Conservation (phyloP, 805 yeast genomes). For the Saturnispora halmiae region DNA sequence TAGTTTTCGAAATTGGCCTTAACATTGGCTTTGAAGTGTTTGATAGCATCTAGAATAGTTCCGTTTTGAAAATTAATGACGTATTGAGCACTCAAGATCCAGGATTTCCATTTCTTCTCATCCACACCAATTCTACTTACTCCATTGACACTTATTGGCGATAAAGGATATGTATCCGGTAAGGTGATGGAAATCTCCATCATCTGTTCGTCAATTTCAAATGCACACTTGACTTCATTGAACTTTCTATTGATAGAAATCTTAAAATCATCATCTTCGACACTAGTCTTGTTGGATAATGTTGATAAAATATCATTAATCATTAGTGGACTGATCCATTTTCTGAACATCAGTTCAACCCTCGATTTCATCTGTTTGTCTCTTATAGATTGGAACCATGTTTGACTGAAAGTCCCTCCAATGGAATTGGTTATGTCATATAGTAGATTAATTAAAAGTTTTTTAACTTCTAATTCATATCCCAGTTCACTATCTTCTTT, state of each 20-base stretch:
- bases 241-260: slow-evolving; percentile 53
- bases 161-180: slow-evolving; percentile 72
- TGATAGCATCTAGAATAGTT: slow-evolving; percentile 57
- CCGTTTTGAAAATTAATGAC: slow-evolving; percentile 69
- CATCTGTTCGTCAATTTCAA: slow-evolving; percentile 77
- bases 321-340: slow-evolving; percentile 54
- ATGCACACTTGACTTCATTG: slow-evolving; percentile 63
- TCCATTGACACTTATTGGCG: slow-evolving; percentile 67
- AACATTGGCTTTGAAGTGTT: slow-evolving; percentile 64
- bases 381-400: slow-evolving; percentile 65
- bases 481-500: slow-evolving; percentile 12
- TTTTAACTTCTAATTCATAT: slow-evolving; percentile 28
- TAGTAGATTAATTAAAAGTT: slow-evolving; percentile 41
- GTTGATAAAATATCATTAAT: slow-evolving; percentile 44
- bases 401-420: slow-evolving; percentile 53
- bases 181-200: slow-evolving; percentile 69
- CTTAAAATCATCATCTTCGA: slow-evolving; percentile 38
- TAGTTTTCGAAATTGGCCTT: slow-evolving; percentile 83
- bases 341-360: slow-evolving; percentile 55
- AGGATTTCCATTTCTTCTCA: slow-evolving; percentile 88
- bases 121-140: slow-evolving; percentile 77
- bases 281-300: slow-evolving; percentile 22
- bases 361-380: slow-evolving; percentile 53
- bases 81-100: slow-evolving; percentile 87
- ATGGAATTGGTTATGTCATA: slow-evolving; percentile 40